Evolutionary conservation across 345 rosid species (phyloP), one percentile per base, ranked within the genome.

Genomic region (Gossypium anomalum): DNA sequence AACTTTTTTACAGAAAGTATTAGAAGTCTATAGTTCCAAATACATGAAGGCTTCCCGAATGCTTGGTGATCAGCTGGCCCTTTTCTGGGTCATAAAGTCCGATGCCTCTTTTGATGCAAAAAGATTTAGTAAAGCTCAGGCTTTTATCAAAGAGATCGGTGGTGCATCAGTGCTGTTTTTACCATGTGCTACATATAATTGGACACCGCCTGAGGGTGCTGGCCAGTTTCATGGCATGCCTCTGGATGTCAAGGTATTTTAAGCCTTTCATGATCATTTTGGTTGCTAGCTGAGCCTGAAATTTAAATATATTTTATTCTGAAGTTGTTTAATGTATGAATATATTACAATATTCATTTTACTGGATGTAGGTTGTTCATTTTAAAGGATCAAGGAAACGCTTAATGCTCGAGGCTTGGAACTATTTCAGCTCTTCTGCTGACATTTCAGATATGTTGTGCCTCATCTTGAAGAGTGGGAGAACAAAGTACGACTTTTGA

Each of bases 221-320:
- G 97, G 99, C 77, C 99, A 95, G 80, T 95, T 93, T 80, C 99
- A 87, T 59, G 99, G 98, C 86, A 88, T 95, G 98, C 98, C 97
- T 44, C 82, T 93, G 79, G 93, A 95, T 76, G 93, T 94, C 56
- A 89, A 92, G 97, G 96, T 93, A 84, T 76, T 59, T 34, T n/a
- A 16, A 53, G 14, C 43, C 47, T 49, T 45, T 19, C 48, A 67
- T 51, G 34, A 70, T 34, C 16, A 67, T 71, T 20, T 56, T 49
- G 45, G 41, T 45, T 14, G 38, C 49, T 63, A 9, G 12, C 67
- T 48, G 11, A 44, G 61, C 11, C 55, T 69, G 27, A 51, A 45
- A 64, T 16, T 57, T 47, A 12, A 72, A 2, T 47, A 0, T 45
- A 7, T 48, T 27, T 67, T 48, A 12, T 58, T 59, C 22, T 44